phyloP scores from a whole-genome alignment of 2,329 filamentous ascomycete species.

The Rutstroemia sp. region DNA sequence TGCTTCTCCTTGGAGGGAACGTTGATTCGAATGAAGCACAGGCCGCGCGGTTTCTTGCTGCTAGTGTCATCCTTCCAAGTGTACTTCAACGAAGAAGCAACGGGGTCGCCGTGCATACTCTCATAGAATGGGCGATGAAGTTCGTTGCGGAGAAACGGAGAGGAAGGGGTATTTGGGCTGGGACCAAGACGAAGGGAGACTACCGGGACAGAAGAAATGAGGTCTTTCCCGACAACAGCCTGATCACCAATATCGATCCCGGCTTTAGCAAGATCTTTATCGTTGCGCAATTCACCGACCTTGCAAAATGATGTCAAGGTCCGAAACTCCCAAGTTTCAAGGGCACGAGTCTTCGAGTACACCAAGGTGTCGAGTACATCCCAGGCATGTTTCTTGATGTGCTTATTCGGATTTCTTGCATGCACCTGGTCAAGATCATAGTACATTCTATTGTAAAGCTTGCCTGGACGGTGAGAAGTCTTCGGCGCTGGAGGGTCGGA shows the following conservation, averaged over 20 bases:
- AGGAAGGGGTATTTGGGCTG: background rate
- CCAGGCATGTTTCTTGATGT: background rate
- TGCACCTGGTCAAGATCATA: background rate
- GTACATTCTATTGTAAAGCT: background rate
- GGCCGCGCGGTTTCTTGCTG: background rate
- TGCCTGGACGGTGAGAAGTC: background rate
- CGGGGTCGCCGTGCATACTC: background rate
- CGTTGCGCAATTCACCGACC: conserved; percentile 25
- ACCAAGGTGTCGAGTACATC: conserved; percentile 1
- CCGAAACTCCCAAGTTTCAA: conserved; percentile 21
- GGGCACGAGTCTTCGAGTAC: background rate
- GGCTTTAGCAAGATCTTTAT: conserved; percentile 21
- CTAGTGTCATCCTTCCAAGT: background rate
- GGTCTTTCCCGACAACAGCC: conserved; percentile 15
- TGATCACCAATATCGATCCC: conserved; percentile 17
- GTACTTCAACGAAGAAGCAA: background rate
- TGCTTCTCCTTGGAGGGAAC: background rate
- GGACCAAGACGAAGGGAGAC: conserved; percentile 26
- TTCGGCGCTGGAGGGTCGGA: background rate
- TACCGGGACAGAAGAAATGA: conserved; percentile 22
- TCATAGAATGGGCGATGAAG: conserved; percentile 2
- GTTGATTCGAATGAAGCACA: background rate
- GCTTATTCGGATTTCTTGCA: background rate
- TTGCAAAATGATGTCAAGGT: conserved; percentile 15
- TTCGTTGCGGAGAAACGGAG: background rate